A percentile compares a stretch with the other conserved stretches of the same genome.
Evolutionary conservation across 2,329 filamentous ascomycete species (phyloP).

Genomic region (Xylariaceae sp.): DNA sequence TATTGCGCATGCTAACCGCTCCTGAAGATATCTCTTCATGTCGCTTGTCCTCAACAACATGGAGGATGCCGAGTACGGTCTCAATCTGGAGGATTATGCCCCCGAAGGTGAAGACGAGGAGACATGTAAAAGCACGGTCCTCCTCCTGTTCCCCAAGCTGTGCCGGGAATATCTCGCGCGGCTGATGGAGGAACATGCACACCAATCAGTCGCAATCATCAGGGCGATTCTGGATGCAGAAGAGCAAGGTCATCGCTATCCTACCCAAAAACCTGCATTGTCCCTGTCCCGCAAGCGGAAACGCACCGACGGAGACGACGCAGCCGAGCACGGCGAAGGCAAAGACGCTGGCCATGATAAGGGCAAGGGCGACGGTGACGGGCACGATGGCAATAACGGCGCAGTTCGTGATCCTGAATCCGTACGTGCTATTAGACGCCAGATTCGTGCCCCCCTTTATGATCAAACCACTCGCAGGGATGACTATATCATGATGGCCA

Average conservation of each 20-base stretch:
- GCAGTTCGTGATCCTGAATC: slow-evolving; percentile 15
- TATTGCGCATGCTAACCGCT: neutral
- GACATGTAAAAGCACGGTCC: slow-evolving; percentile 30
- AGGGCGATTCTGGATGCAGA: slow-evolving; percentile 37
- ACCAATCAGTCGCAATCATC: slow-evolving; percentile 33
- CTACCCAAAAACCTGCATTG: slow-evolving; percentile 25
- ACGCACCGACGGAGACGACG: slow-evolving; percentile 19
- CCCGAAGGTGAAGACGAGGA: slow-evolving; percentile 2
- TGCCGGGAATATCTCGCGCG: slow-evolving; percentile 36
- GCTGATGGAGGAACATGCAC: slow-evolving; percentile 26
- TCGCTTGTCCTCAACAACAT: neutral
- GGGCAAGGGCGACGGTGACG: too few species aligned
- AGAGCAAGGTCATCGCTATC: slow-evolving; percentile 38
- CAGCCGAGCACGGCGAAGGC: slow-evolving; percentile 2
- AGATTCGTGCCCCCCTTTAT: slow-evolving; percentile 16
- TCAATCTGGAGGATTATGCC: slow-evolving; percentile 8
- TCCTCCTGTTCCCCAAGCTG: slow-evolving; percentile 42
- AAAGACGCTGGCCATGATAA: too few species aligned
- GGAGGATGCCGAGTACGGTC: neutral
- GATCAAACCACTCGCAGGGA: neutral
- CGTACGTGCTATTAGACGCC: slow-evolving; percentile 17
- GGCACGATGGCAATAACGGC: slow-evolving; percentile 19
- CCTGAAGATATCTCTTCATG: neutral
- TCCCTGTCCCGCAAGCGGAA: slow-evolving; percentile 39
- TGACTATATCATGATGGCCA: slow-evolving; percentile 16